These are phyloP conservation scores for Eutrema heterophyllum DNA, from an alignment of 345 rosid species.

Conservation along the genomic window DNA sequence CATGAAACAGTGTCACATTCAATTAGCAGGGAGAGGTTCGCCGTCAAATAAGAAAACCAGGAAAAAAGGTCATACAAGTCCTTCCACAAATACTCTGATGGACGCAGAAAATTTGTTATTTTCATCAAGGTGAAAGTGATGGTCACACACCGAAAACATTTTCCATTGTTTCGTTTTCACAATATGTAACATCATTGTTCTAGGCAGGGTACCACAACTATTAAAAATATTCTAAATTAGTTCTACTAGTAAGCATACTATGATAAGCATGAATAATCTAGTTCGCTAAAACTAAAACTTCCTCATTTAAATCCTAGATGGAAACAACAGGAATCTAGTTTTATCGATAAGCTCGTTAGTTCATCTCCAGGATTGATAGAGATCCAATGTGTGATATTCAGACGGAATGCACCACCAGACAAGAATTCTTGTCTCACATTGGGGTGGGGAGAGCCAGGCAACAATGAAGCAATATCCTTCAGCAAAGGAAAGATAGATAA, in stretches of 20 bases:
- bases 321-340: slow-evolving; percentile 5
- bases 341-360: neutral
- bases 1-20: slow-evolving; percentile 12
- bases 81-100: neutral
- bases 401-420: neutral
- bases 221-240: neutral
- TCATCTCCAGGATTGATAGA: neutral
- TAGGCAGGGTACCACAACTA: neutral
- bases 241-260: neutral
- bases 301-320: neutral
- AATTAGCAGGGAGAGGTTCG: slow-evolving; percentile 10
- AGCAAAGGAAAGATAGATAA: neutral
- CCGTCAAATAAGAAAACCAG: neutral
- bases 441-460: neutral
- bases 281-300: neutral
- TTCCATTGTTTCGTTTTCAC: neutral
- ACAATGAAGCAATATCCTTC: neutral
- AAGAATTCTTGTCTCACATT: neutral
- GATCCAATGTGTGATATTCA: neutral
- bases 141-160: neutral
- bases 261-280: neutral
- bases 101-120: neutral
- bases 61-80: neutral
- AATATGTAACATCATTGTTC: neutral
- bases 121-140: neutral